Evolutionary conservation across 805 yeast genomes (phyloP), one percentile per base, ranked within the genome.

Genomic region (Diddensiella santjacobensis): DNA sequence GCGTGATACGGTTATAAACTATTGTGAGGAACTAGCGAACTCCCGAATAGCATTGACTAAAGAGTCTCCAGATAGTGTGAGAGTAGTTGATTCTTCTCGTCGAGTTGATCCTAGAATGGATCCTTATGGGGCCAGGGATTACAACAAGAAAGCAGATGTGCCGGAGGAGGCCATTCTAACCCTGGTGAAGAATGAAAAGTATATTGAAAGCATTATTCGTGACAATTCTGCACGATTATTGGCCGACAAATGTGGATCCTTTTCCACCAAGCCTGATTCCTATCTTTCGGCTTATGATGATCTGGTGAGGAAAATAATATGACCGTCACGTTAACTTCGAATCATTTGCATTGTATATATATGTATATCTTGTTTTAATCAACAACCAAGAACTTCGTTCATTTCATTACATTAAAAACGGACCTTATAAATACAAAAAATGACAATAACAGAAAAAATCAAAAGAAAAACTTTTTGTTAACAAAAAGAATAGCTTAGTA

Each of bases 401-500:
- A 5, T 38, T 18, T 38, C 19, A 42, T 47, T 31, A 50, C 19
- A 44, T 41, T 42, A 40, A 41, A 42, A 29, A 18, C 13, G 29
- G 23, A 26, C 37, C 37, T 11, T 13, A 41, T 13, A 35, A 35
- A 35, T n/a, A 17, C 15, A 35, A 35, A 35, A 35, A 29, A 40
- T 18, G 15, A 39, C 36, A 35, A n/a, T 44, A 3, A 23, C 17
- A 18, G 24, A 18, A 17, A 40, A 40, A 15, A 40, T 11, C n/a
- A 40, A 23, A 40, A 40, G 18, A 40, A 22, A 38, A 18, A 11
- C n/a, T 20, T 38, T 33, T 42, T 41, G 44, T 31, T 8, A 33
- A 15, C 22, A 15, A 22, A 41, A 31, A 33, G 39, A 26, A 18
- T 10, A 42, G 38, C 61, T 69, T 86, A 90, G 86, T 90, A 90